Evolutionary conservation across 768 basidiomycete genomes (phyloP), one percentile per base, ranked within the genome.

Genomic region (Lyophyllum decastes): DNA sequence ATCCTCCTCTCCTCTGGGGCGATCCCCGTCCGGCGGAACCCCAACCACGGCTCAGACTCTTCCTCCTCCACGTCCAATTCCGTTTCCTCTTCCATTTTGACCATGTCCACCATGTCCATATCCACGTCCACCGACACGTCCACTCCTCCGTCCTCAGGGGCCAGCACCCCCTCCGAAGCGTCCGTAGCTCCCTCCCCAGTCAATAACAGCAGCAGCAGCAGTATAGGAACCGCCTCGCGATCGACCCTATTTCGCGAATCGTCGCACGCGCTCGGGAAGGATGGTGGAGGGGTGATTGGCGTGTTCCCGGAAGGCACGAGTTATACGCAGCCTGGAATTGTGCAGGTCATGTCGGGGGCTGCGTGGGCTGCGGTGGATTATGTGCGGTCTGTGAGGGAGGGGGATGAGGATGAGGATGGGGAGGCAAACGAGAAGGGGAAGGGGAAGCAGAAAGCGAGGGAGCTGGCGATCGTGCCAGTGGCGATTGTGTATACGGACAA

Each of bases 281-380:
- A n/a, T n/a, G n/a, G n/a, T n/a, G 80, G 80, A 4, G 76, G 84
- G 59, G 83, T 81, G 11, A 78, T 92, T 21, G 88, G 84, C 0
- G 80, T 92, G 14, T 91, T 92, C 63, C 85, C 85, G 0, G 86
- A 87, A 61, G 86, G 86, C 19, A 82, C 82, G 33, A 79, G 76
- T 52, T 81, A 82, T 59, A 82, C 79, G 0, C 73, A 78, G 54
- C 76, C 77, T 10, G 66, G 71, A 4, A 82, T 83, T 41, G 69
- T 75, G 21, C 83, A 82, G 61, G 67, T 80, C 12, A 68, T 82
- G 68, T 85, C 88, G 47, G 90, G 90, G 6, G 82, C 82, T 2
- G 82, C 84, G 6, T 88, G 89, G 86, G 83, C 86, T 45, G 88
- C 86, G 6, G 79, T 91, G 48, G 89, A 91, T 66, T 90, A 84